A percentile compares a stretch with the other conserved stretches of the same genome.
Conservation (phyloP, 768 basidiomycete species). For the Scleroderma bovista region DNA sequence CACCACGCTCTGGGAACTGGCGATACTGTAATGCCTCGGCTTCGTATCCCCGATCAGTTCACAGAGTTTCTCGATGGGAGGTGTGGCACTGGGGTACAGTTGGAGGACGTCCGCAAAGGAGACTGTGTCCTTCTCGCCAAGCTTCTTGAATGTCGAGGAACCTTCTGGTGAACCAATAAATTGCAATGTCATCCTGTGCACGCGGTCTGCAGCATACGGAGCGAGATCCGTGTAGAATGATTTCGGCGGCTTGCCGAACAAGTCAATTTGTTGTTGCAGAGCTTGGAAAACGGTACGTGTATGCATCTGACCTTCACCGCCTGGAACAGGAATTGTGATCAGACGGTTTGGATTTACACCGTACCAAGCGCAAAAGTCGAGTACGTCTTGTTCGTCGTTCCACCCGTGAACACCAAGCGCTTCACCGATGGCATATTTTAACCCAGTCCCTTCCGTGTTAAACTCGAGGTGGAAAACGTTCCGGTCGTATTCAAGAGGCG, state of each 20-base stretch:
- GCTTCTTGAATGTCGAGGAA: conserved; percentile 87
- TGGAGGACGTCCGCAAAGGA: conserved; percentile 85
- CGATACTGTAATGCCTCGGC: conserved; percentile 97
- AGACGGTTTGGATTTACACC: conserved; percentile 76
- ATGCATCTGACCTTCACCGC: conserved; percentile 66
- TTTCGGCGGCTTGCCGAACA: conserved; percentile 95
- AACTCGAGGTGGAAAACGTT: conserved; percentile 99
- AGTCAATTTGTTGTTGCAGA: conserved; percentile 92
- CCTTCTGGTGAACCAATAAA: conserved; percentile 96
- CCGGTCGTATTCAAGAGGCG: conserved; percentile 92
- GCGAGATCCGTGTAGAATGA: conserved; percentile 90
- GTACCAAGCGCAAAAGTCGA: conserved; percentile 90
- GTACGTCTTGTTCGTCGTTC: conserved; percentile 88
- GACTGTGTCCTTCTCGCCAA: conserved; percentile 91
- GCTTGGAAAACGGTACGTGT: conserved; percentile 94
- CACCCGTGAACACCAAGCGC: conserved; percentile 96
- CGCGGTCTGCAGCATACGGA: conserved; percentile 58
- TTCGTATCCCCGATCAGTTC: conserved; percentile 92
- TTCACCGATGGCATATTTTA: conserved; percentile 95
- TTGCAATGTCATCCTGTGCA: conserved; percentile 74
- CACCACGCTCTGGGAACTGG: conserved; percentile 90
- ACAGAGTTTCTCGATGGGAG: conserved; percentile 79
- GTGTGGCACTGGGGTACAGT: conserved; percentile 72
- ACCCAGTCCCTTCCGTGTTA: conserved; percentile 83
- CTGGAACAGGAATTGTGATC: conserved; percentile 73